Percentiles rank a stretch among this genome's conserved stretches.
Conservation (phyloP, 306 rosid species). For the Trifolium pratense region DNA sequence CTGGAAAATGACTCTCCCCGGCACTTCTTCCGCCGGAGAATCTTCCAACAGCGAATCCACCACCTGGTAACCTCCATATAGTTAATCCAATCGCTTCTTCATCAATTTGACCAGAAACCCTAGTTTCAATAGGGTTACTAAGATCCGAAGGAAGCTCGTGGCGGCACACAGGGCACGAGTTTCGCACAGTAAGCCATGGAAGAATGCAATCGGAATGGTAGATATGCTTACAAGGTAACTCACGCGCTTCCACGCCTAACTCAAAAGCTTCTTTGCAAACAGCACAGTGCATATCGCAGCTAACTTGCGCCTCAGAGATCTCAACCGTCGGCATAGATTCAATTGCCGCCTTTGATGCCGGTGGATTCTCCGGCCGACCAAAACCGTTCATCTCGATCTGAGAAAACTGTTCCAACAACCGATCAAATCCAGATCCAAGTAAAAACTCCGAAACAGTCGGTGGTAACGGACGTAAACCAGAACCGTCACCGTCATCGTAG, state of each 20-base stretch:
- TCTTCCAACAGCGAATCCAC: constrained; percentile 89
- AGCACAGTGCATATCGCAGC: constrained; percentile 80
- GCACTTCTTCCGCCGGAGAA: constrained; percentile 66
- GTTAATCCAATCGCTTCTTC: constrained; percentile 85
- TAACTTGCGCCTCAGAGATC: constrained; percentile 62
- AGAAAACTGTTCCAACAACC: constrained; percentile 79
- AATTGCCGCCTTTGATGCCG: constrained; percentile 84
- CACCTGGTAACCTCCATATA: constrained; percentile 92
- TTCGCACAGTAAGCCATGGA: constrained; percentile 87
- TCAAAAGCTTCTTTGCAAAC: constrained; percentile 89
- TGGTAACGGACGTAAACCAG: constrained; percentile 82
- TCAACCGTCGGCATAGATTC: constrained; percentile 84
- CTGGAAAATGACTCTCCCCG: constrained; percentile 78
- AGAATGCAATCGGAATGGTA: constrained; percentile 90
- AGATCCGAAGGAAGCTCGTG: constrained; percentile 80
- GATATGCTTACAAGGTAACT: constrained; percentile 89
- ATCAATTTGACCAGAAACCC: constrained; percentile 52
- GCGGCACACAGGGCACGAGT: constrained; percentile 95
- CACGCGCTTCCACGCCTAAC: constrained; percentile 80
- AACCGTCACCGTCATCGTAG: constrained; percentile 84
- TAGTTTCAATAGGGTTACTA: constrained; percentile 25
- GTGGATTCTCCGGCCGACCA: constrained; percentile 84
- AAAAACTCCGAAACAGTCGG: constrained; percentile 79
- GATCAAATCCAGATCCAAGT: constrained; percentile 82
- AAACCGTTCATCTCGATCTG: constrained; percentile 85